phyloP scores from a whole-genome alignment of 2,329 filamentous ascomycete genomes.

The Cladosporium sp. region DNA sequence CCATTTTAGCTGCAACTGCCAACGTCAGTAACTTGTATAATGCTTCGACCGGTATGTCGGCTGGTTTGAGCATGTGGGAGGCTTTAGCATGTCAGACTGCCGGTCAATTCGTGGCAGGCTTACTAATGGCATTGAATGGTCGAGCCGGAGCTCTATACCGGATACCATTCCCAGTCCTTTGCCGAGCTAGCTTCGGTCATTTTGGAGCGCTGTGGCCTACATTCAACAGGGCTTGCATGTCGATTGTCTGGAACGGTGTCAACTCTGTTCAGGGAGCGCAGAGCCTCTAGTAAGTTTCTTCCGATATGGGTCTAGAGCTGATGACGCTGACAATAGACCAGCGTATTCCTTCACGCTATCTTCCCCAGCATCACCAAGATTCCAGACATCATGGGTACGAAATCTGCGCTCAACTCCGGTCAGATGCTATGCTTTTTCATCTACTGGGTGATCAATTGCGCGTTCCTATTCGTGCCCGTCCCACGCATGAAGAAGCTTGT shows the following conservation, averaged over 20 bases:
- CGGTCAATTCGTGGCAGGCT: neutral
- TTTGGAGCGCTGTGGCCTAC: slow-evolving; percentile 2
- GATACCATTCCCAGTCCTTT: slow-evolving; percentile 82
- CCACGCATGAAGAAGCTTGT: slow-evolving; percentile 8
- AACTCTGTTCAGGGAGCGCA: neutral
- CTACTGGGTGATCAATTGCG: neutral
- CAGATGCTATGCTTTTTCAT: slow-evolving; percentile 2
- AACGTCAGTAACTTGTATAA: neutral
- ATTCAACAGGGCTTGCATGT: slow-evolving; percentile 4
- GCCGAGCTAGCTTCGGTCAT: slow-evolving; percentile 68
- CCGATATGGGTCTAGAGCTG: too few species aligned
- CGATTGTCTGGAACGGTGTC: neutral
- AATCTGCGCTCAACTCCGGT: slow-evolving; percentile 1
- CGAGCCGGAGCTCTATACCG: slow-evolving; percentile 80
- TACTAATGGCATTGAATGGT: neutral
- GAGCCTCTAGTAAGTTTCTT: neutral
- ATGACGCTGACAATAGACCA: neutral
- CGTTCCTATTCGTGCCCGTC: neutral
- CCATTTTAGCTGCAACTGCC: neutral
- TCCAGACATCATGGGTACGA: neutral
- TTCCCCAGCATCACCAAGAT: slow-evolving; percentile 1
- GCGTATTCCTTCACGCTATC: neutral
- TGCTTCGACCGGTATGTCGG: slow-evolving; percentile 3
- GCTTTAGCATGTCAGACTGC: neutral
- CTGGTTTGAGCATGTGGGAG: slow-evolving; percentile 3